A percentile compares a stretch with the other conserved stretches of the same genome.
phyloP scores from a whole-genome alignment of 768 basidiomycete genomes.

The Boletus speciosus region DNA sequence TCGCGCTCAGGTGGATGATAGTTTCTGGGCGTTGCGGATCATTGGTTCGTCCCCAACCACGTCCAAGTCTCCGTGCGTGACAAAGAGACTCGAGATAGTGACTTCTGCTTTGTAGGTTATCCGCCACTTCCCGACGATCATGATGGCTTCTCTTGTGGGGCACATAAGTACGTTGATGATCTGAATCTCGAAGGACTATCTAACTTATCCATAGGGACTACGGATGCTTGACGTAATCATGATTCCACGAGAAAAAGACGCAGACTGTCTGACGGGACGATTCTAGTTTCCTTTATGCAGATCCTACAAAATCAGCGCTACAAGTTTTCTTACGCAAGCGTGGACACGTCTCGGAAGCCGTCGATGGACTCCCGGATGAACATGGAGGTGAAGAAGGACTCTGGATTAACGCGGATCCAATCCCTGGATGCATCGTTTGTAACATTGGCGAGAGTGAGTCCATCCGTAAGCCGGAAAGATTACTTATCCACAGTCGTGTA shows the following conservation, averaged over 20 bases:
- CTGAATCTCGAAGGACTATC: neutral
- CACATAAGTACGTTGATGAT: constrained; percentile 64
- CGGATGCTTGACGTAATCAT: constrained; percentile 76
- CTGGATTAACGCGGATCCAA: constrained; percentile 86
- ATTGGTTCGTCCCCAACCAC: constrained; percentile 49
- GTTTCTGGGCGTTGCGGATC: constrained; percentile 87
- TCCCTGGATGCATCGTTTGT: constrained; percentile 80
- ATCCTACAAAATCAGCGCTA: constrained; percentile 73
- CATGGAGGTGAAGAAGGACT: constrained; percentile 54
- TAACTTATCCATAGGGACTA: constrained; percentile 60
- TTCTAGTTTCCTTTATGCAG: constrained; percentile 79
- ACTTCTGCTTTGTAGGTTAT: constrained; percentile 52
- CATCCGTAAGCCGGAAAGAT: neutral
- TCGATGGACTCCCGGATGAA: constrained; percentile 44
- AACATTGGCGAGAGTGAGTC: constrained; percentile 87
- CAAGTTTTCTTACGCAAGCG: constrained; percentile 69
- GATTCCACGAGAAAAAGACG: neutral
- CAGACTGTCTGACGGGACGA: constrained; percentile 7
- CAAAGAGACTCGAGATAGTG: neutral
- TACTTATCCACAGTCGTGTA: constrained; percentile 25
- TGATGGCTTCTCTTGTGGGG: constrained; percentile 86
- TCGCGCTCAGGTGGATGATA: constrained; percentile 69
- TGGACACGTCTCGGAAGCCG: constrained; percentile 28
- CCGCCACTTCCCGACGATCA: constrained; percentile 78
- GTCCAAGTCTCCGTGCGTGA: neutral